These are phyloP conservation scores for Termitomyces sp. DNA, from an alignment of 768 basidiomycete species.

Conservation along the genomic window DNA sequence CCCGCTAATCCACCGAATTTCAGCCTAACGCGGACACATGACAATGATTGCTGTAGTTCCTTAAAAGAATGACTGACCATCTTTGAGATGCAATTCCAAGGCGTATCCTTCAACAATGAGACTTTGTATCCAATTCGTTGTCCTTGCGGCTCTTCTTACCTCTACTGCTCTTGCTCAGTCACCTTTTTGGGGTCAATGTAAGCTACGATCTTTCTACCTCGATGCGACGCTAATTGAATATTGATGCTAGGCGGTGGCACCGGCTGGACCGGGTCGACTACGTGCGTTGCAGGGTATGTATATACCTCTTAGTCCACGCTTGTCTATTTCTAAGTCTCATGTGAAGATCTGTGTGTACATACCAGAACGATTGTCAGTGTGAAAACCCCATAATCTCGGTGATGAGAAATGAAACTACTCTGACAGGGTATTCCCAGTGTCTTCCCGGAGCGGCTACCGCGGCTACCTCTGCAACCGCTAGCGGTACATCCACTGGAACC, in stretches of 20 bases:
- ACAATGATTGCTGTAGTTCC: neutral
- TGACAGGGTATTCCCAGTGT: conserved; percentile 37
- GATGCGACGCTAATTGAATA: neutral
- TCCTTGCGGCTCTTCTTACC: conserved; percentile 3
- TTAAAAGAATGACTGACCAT: neutral
- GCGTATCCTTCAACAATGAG: neutral
- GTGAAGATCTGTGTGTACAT: conserved; percentile 17
- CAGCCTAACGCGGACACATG: neutral
- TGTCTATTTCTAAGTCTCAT: neutral
- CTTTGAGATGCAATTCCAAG: neutral
- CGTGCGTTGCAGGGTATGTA: conserved; percentile 32
- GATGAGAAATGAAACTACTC: neutral
- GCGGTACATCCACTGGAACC: neutral
- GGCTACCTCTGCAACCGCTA: neutral
- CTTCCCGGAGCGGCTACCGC: conserved; percentile 17
- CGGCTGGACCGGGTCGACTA: conserved; percentile 36
- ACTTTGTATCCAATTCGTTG: neutral
- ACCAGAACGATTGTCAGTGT: conserved; percentile 23
- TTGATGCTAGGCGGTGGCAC: conserved; percentile 15
- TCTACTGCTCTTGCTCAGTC: conserved; percentile 12
- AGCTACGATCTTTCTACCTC: neutral
- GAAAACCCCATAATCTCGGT: neutral
- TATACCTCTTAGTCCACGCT: neutral
- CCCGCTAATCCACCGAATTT: neutral
- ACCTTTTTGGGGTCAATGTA: conserved; percentile 15